Evolutionary conservation across 129 eudicot species (phyloP), one percentile per base, ranked within the genome.

Genomic region (Pulicaria dysenterica): DNA sequence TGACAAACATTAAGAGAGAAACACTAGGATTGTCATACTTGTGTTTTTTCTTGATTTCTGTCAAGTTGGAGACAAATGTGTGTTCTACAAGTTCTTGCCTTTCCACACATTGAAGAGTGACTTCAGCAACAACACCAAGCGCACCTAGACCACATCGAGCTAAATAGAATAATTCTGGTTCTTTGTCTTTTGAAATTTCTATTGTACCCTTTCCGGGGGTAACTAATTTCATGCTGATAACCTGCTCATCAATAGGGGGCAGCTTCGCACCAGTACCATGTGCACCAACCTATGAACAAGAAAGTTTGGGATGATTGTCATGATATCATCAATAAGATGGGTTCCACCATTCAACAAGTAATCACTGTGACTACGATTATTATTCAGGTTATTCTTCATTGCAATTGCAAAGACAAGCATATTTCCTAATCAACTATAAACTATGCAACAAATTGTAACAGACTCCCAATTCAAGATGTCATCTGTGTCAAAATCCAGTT

Each of bases 231-330:
- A 94, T 88, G 92, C 96, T 82, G 64, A 94, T 85, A 77, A 94
- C 99, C 77, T 94, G 99, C 82, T 94, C 99, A 69, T 94, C 99
- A 69, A 94, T 86, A 8, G 99, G 96, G 73, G 99, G 99, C 74
- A 94, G 77, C 84, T 83, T 85, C 61, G 96, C 97, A 84, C 99
- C 99, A 53, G 99, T 94, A 63, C 99, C 99, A 81, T 94, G 99
- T 5, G 99, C 99, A 51, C 99, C 97, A 63, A 94, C 97, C 99
- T 94, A 79, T 62, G 69, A 46, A 36, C 56, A 59, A 38, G 8
- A 70, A 5, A 19, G 58, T 73, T 60, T 47, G 60, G 5, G 56
- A n/a, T 3, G 31, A 40, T 39, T 3, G 38, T 38, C 31, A 24
- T 24, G 1, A 24, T 3, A 36, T 38, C 31, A 24, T 24, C 31